Base-by-base conservation (phyloP, 2,329 filamentous ascomycete genomes). In the Neodidymelliopsis sp. region DNA sequence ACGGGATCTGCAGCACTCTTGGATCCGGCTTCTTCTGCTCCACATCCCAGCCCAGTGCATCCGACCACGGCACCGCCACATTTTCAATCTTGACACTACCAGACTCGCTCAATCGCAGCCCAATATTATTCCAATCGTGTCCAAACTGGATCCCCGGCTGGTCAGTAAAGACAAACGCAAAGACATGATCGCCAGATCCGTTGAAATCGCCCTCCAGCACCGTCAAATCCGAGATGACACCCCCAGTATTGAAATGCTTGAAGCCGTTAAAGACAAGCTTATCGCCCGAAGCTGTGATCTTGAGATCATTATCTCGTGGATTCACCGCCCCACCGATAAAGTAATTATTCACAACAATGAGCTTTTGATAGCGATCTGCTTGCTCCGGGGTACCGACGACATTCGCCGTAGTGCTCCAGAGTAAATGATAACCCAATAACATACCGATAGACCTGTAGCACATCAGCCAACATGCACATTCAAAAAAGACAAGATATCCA, bases 181-280 rank as follows among this genome's bases (percentile, higher is more conserved):
- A 88, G 48, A 87, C 83, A 59, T 87, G 84, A 42, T 84, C 75
- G 4, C 78, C 75, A 0, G 83, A 85, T 13, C 76, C 80, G 5
- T 82, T 78, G n/a, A 80, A 72, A 0, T 84, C 80, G 15, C 85
- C 85, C 59, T 88, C 85, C 0, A 88, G 76, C 0, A 88, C 83
- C 0, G 84, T 87, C 15, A 88, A 70, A 49, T 88, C 85, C 0
- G 84, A 86, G 2, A 88, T 76, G 0, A 86, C 84, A 19, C 84
- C 85, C 0, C 85, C 85, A 0, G 85, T 88, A 62, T 85, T 88
- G 75, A 88, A 88, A 69, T 81, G 77, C 67, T 88, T 88, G 68
- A 77, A 78, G 1, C 85, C 84, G 49, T 82, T 81, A 67, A 85
- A 87, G 2, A 84, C 65, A 11, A 87, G 66, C 2, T 78, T 71